Evolutionary conservation across 768 basidiomycete species (phyloP).

Genomic region (Chalciporus pseudorubinellus): DNA sequence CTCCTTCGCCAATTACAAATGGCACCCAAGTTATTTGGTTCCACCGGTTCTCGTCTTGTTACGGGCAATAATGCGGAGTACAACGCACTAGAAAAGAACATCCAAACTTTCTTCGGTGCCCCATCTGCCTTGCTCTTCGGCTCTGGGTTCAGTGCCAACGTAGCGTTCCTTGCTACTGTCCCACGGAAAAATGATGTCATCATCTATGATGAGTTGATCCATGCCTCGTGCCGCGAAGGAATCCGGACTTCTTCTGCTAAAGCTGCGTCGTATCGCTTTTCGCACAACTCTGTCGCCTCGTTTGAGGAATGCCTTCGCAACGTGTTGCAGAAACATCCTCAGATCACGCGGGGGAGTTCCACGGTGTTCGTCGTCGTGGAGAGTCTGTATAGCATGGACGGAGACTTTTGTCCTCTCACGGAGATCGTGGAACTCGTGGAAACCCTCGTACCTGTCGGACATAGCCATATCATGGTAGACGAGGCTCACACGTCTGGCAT

Average conservation of each 20-base stretch:
- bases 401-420: slow-evolving; percentile 45
- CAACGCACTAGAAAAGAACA: slow-evolving; percentile 13
- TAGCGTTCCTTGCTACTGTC: slow-evolving; percentile 46
- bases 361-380: slow-evolving; percentile 52
- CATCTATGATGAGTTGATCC: slow-evolving; percentile 52
- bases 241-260: slow-evolving; percentile 36
- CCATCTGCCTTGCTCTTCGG: too few relatives aligned
- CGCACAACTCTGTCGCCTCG: slow-evolving; percentile 43
- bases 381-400: slow-evolving; percentile 55
- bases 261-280: slow-evolving; percentile 33
- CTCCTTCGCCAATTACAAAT: slow-evolving; percentile 32
- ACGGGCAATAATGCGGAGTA: slow-evolving; percentile 34
- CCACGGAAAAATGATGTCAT: slow-evolving; percentile 45
- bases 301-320: slow-evolving; percentile 31
- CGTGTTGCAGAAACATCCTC: slow-evolving; percentile 23
- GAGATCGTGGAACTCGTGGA: slow-evolving; percentile 42
- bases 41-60: slow-evolving; percentile 49
- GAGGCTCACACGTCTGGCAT: slow-evolving; percentile 58
- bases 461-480: slow-evolving; percentile 48
- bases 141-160: slow-evolving; percentile 55
- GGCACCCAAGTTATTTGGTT: slow-evolving; percentile 37
- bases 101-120: slow-evolving; percentile 19
- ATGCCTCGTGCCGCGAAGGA: slow-evolving; percentile 52
- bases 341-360: slow-evolving; percentile 22
- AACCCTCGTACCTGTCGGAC: slow-evolving; percentile 33